Base-by-base conservation (phyloP, 176 grass and related monocot species). In the Lolium multiflorum region DNA sequence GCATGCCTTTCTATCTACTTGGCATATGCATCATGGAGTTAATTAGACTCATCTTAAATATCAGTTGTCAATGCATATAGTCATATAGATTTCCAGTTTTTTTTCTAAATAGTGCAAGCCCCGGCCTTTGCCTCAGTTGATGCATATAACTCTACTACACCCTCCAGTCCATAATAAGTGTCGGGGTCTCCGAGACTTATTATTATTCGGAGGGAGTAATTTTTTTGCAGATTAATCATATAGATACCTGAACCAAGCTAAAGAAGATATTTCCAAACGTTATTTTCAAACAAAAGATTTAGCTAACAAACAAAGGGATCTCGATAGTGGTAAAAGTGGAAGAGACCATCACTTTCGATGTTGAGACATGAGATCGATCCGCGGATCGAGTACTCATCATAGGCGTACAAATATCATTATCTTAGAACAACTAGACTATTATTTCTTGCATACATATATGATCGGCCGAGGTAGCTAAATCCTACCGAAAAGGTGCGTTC, bases 351-450 rank as follows among this genome's bases (percentile, higher is more conserved):
- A 16, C 49, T 57, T 82, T 82, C 64, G 0, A 4, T 22, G 31
- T 71, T 41, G 35, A 70, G 28, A 70, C 64, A 20, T n/a, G 74
- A 55, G 74, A 76, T 52, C 24, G 15, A 22, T 16, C 47, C 14
- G 15, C 15, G 7, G 48, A 76, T 76, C 72, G 14, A 18, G 72
- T 35, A 39, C 26, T 66, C 80, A 71, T 76, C 24, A 76, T 52
- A 52, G 14, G 72, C 8, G 72, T 76, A 56, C 55, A 61, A 17
- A 25, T 85, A 35, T 85, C 83, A 69, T 85, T 85, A 46, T 69
- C 83, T 57, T 44, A 51, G 11, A 58, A 69, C 11, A 22, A 71
- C 63, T 35, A 46, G 0, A 39, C 7, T 86, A n/a, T 58, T 46
- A 38, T 60, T 83, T 60, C n/a, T 73, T 60, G 6, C 6, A 2